Evolutionary conservation across 208 protist species (phyloP), one percentile per base, ranked within the genome.

Genomic region (Trypanosoma theileri): DNA sequence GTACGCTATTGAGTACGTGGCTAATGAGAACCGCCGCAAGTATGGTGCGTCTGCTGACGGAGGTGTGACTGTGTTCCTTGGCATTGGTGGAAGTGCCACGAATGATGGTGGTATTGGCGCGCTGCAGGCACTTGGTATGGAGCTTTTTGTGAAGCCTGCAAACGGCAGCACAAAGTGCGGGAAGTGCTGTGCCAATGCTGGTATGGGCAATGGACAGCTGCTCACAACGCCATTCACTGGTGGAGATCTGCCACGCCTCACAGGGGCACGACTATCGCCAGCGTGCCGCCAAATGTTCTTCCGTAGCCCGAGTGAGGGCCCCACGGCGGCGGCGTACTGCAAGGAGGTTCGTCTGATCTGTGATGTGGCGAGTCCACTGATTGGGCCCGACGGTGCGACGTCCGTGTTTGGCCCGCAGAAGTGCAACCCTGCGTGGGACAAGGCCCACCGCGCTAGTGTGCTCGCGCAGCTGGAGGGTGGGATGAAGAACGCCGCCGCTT

Each of bases 91-190:
- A 21, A 93, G 87, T 60, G 73, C 85, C 17, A 95, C 89, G 2
- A 95, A 93, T 77, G 89, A 95, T 40, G 89, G 86, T 14, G 89
- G 86, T 0, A 69, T 95, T 13, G 87, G 89, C 12, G 85, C 85
- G 0, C 72, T 95, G 55, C 87, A 93, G 73, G 86, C 82, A 1
- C 77, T 95, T 2, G 89, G 89, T 16, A 66, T 92, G 8, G 61
- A 88, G 14, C 60, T 94, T 14, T 84, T 77, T 51, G 70, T 86
- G 22, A 14, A 14, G n/a, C 21, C 62, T 16, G 58, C 67, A 4
- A 56, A 61, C 9, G 60, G 46, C 11, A 8, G 28, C 28, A 6
- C 28, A 1, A 35, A 35, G 28, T 8, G 28, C 28, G 28, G 28
- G 28, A 35, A 35, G 28, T 8, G 28, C 28, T 35, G 28, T 35